phyloP scores from a whole-genome alignment of 2,329 filamentous ascomycete genomes.

The Bipolaris zeicola region DNA sequence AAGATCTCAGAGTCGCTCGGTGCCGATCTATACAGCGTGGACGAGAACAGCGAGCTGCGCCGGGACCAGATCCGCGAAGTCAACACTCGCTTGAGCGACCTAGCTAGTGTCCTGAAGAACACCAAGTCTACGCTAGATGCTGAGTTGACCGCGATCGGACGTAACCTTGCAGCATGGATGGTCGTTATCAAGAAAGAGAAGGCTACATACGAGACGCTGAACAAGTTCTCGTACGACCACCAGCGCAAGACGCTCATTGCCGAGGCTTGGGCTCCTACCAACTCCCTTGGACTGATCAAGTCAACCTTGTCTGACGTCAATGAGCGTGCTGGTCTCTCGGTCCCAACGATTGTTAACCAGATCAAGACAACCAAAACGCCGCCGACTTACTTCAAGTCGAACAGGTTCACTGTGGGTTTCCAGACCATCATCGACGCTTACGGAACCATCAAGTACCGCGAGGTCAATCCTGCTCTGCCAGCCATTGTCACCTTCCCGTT shows the following conservation, averaged over 20 bases:
- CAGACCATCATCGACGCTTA: constrained; percentile 99
- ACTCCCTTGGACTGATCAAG: constrained; percentile 85
- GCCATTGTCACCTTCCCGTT: constrained; percentile 99
- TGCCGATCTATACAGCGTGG: constrained; percentile 93
- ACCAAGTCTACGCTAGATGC: constrained; percentile 93
- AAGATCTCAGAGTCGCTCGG: constrained; percentile 98
- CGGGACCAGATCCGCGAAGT: constrained; percentile 97
- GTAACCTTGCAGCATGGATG: constrained; percentile 95
- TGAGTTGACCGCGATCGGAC: constrained; percentile 90
- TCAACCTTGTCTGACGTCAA: constrained; percentile 96
- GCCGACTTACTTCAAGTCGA: constrained; percentile 95
- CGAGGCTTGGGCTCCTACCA: constrained; percentile 95
- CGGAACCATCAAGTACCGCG: constrained; percentile 94
- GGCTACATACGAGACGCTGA: constrained; percentile 92
- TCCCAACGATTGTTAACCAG: constrained; percentile 98
- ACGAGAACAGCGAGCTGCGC: constrained; percentile 94
- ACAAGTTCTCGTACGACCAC: constrained; percentile 95
- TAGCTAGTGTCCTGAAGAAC: constrained; percentile 90
- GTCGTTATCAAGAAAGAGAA: constrained; percentile 98
- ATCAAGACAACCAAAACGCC: constrained; percentile 97
- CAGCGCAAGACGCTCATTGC: constrained; percentile 95
- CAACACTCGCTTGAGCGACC: constrained; percentile 88
- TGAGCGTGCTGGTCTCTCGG: constrained; percentile 91
- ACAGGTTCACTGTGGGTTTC: constrained; percentile 97
- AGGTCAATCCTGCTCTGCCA: constrained; percentile 94